Conservation (phyloP, 2,329 filamentous ascomycete genomes). For the Huntiella decipiens region DNA sequence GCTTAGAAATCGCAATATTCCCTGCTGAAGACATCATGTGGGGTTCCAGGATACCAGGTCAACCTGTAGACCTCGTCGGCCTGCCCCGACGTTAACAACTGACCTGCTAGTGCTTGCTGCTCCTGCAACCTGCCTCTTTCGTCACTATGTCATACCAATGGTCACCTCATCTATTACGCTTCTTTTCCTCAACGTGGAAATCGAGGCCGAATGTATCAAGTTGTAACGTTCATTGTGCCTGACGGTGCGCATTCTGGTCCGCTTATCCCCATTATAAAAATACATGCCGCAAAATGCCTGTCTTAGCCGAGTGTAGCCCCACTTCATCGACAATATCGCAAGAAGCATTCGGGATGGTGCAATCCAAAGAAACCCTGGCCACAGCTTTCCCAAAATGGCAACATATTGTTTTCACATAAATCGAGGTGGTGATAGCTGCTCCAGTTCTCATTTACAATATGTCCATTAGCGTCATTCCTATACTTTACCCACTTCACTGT, state of each 20-base stretch:
- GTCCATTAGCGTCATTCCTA: too few species aligned
- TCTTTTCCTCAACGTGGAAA: too few species aligned
- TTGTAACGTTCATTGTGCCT: neutral
- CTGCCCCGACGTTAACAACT: neutral
- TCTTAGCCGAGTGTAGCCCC: neutral
- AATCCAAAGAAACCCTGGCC: slow-evolving; percentile 37
- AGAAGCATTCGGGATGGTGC: slow-evolving; percentile 30
- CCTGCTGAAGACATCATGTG: slow-evolving; percentile 5
- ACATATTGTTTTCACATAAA: slow-evolving; percentile 13
- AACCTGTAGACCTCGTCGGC: neutral
- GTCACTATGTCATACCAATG: too few species aligned
- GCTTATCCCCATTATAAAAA: too few species aligned
- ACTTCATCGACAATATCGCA: slow-evolving; percentile 19
- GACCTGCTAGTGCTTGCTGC: neutral
- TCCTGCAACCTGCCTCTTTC: neutral
- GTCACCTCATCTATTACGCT: too few species aligned
- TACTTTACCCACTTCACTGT: too few species aligned
- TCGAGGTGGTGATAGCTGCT: too few species aligned
- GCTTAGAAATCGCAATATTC: slow-evolving; percentile 9
- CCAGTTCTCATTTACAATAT: too few species aligned
- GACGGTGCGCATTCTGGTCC: too few species aligned
- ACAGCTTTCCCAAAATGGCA: slow-evolving; percentile 12
- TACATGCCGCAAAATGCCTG: too few species aligned
- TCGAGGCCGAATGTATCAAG: neutral
- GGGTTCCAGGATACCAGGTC: neutral